A percentile compares a stretch with the other conserved stretches of the same genome.
phyloP scores from a whole-genome alignment of 192 early-diverging fungal genomes.

The Chytriomyces sp. region DNA sequence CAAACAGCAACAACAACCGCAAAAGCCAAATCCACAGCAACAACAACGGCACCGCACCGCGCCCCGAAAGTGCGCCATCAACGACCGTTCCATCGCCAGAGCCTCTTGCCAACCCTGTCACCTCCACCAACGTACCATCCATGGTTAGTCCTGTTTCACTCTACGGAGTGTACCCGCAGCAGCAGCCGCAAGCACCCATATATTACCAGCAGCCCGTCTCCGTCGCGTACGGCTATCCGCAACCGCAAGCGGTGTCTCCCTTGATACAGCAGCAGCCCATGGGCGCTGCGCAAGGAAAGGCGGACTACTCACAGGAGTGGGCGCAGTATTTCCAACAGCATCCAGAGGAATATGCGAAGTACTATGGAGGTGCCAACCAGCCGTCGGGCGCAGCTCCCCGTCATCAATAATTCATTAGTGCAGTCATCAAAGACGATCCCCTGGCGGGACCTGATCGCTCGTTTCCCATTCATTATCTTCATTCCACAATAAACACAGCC shows the following conservation, averaged over 20 bases:
- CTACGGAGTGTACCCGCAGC: too few relatives aligned
- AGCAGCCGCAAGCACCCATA: neutral
- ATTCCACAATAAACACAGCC: too few relatives aligned
- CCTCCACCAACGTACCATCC: too few relatives aligned
- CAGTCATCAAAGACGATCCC: too few relatives aligned
- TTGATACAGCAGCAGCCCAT: neutral
- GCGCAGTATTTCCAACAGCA: constrained; percentile 20
- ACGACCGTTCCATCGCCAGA: too few relatives aligned
- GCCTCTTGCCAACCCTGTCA: too few relatives aligned
- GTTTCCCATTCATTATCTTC: too few relatives aligned
- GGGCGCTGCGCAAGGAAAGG: neutral
- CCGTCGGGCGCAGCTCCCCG: too few relatives aligned
- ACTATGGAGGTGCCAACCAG: constrained; percentile 20
- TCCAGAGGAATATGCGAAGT: constrained; percentile 26
- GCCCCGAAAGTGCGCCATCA: neutral
- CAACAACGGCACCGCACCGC: neutral
- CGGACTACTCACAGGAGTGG: constrained; percentile 23
- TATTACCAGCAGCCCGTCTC: neutral
- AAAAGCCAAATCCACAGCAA: neutral
- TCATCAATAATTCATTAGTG: too few relatives aligned
- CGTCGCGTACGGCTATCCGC: neutral
- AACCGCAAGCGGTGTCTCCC: neutral
- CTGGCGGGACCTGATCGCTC: too few relatives aligned
- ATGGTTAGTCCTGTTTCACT: too few relatives aligned
- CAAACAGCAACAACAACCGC: neutral